Evolutionary conservation across 176 grass and related monocot species (phyloP), one percentile per base, ranked within the genome.

Genomic region (Hsuehochloa calcarea): DNA sequence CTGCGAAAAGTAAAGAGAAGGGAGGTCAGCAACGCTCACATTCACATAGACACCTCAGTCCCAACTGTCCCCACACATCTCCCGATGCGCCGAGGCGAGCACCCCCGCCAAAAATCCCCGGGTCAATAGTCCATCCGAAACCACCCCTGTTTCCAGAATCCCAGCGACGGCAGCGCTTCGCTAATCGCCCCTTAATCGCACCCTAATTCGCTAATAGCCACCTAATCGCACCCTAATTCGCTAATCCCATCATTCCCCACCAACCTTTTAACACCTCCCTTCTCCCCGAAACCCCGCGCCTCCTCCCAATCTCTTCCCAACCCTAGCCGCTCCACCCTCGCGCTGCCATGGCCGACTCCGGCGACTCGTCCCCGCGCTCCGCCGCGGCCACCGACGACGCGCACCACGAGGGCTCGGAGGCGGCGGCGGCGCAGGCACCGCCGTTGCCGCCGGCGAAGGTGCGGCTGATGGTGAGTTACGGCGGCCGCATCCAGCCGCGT

Each of bases 381-480:
- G 91, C 91, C 72, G 87, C 86, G 5, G 85, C 84, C 75, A 72
- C 86, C 39, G 89, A 83, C 59, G 86, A 84, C 50, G 10, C 85
- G 39, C 82, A 88, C 82, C 83, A 89, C 59, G 79, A 88, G 8
- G 68, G 12, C 6, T 41, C 91, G 10, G 85, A 87, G 41, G 5
- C 39, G 9, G 34, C 41, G 9, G 64, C 44, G 65, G 41, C 64
- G 38, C 19, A 5, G 54, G 52, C 55, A 2, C 79, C 82, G 17
- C 35, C 17, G 1, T 74, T 55, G 19, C 75, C 51, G 16, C 88
- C 77, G 58, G 25, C 87, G 22, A 79, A 58, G 83, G 72, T 84
- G 65, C 91, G 94, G 23, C 84, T 99, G 12, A 99, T 99, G 97
- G 92, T 99, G 1, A 99, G 97, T 79, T 99, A 99, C 84, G 92